A percentile compares a stretch with the other conserved stretches of the same genome.
These are phyloP conservation scores for Hanseniaspora valbyensis DNA, from an alignment of 805 yeast genomes.

Conservation along the genomic window DNA sequence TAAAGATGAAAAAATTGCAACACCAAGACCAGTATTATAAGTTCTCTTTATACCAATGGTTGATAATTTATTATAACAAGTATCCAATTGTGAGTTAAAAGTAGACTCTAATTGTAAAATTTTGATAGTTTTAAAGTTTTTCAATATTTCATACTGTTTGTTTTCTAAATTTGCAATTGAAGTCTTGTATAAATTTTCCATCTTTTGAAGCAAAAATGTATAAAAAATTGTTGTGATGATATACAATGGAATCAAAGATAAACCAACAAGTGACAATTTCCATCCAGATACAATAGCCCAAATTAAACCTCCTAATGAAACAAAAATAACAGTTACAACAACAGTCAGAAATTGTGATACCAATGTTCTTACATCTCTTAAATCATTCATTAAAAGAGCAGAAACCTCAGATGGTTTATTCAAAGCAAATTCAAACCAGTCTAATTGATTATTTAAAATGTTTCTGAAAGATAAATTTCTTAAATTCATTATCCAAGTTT, in stretches of 20 bases:
- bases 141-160: conserved; percentile 40
- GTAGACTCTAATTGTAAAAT: conserved; percentile 41
- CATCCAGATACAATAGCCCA: conserved; percentile 80
- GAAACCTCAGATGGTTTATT: conserved; percentile 43
- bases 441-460: conserved; percentile 41
- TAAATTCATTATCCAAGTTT: conserved; percentile 49
- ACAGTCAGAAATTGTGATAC: conserved; percentile 53
- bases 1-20: conserved; percentile 45
- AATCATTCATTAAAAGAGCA: conserved; percentile 66
- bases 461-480: conserved; percentile 40
- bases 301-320: conserved; percentile 48
- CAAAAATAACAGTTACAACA: conserved; percentile 40
- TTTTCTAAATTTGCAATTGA: conserved; percentile 46
- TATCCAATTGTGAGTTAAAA: conserved; percentile 29
- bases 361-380: conserved; percentile 61
- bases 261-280: conserved; percentile 74
- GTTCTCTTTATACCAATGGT: conserved; percentile 42
- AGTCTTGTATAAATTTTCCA: conserved; percentile 52
- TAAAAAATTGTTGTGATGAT: conserved; percentile 41
- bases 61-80: conserved; percentile 23
- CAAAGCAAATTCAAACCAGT: conserved; percentile 39
- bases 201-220: conserved; percentile 39
- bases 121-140: conserved; percentile 53
- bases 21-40: conserved; percentile 52
- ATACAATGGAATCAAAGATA: conserved; percentile 62